These are phyloP conservation scores for Vinca minor DNA, from an alignment of 257 asterid genomes.

Conservation along the genomic window DNA sequence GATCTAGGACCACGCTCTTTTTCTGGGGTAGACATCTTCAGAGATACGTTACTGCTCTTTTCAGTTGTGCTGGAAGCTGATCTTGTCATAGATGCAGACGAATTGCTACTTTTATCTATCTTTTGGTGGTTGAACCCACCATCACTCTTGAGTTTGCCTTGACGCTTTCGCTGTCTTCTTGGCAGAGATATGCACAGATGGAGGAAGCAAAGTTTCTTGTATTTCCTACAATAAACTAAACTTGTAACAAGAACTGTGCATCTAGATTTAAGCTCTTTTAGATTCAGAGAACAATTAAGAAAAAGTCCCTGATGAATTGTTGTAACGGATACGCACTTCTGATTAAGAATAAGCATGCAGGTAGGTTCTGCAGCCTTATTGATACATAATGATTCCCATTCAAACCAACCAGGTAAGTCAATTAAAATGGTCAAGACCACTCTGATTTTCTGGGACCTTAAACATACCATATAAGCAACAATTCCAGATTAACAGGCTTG, in stretches of 20 bases:
- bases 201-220: slow-evolving; percentile 82
- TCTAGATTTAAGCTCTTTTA: too few relatives aligned
- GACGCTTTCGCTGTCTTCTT: slow-evolving; percentile 42
- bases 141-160: slow-evolving; percentile 25
- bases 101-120: slow-evolving; percentile 11
- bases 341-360: too few relatives aligned
- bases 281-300: too few relatives aligned
- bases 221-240: slow-evolving; percentile 51
- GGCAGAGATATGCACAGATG: slow-evolving; percentile 57
- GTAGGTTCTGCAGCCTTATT: too few relatives aligned
- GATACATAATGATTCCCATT: neutral
- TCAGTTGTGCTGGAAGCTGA: slow-evolving; percentile 16
- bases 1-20: slow-evolving; percentile 33
- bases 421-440: neutral
- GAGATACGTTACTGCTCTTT: slow-evolving; percentile 26
- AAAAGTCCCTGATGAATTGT: too few relatives aligned
- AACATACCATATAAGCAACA: neutral
- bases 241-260: too few relatives aligned
- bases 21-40: slow-evolving; percentile 21
- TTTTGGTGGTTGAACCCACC: slow-evolving; percentile 24
- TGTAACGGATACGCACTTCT: too few relatives aligned
- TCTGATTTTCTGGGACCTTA: neutral
- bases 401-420: neutral
- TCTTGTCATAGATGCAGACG: slow-evolving; percentile 10
- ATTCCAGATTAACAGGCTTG: too few relatives aligned